Conservation (phyloP, 352 stramenopile genomes). For the Phytophthora aleatoria region DNA sequence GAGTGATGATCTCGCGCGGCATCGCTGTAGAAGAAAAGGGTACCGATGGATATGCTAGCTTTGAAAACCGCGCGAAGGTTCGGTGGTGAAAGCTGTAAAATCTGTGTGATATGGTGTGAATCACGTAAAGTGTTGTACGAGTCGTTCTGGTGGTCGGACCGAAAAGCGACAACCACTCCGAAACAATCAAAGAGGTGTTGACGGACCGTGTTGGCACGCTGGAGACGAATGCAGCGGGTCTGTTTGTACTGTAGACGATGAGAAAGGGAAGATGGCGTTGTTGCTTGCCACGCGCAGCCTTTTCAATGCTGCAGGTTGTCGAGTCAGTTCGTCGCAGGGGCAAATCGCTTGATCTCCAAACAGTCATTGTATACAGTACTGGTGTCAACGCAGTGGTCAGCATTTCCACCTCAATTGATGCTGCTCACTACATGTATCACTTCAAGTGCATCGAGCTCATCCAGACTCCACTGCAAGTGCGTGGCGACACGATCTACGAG, state of each 20-base stretch:
- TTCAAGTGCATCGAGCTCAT: background rate
- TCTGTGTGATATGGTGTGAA: slow-evolving; percentile 1
- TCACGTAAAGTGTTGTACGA: slow-evolving; percentile 9
- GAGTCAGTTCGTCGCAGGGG: slow-evolving; percentile 9
- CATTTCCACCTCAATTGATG: background rate
- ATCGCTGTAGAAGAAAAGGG: slow-evolving; percentile 44
- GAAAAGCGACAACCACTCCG: slow-evolving; percentile 10
- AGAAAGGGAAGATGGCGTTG: background rate
- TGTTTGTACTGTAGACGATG: background rate
- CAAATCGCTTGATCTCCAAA: slow-evolving; percentile 17
- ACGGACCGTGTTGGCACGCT: background rate
- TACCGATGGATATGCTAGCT: slow-evolving; percentile 7
- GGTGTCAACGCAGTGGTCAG: slow-evolving; percentile 4
- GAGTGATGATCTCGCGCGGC: slow-evolving; percentile 99
- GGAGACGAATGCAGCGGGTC: background rate
- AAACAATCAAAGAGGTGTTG: background rate
- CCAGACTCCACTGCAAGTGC: background rate
- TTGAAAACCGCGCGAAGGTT: slow-evolving; percentile 1
- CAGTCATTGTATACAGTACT: background rate
- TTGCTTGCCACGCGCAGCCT: slow-evolving; percentile 5
- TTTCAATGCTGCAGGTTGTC: slow-evolving; percentile 1
- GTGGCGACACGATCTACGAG: slow-evolving; percentile 12
- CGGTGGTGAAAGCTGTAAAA: slow-evolving; percentile 3
- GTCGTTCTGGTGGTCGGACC: slow-evolving; percentile 19
- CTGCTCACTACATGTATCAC: background rate